phyloP scores from a whole-genome alignment of 164 flowering plant species.

The Euptelea pleiosperma region DNA sequence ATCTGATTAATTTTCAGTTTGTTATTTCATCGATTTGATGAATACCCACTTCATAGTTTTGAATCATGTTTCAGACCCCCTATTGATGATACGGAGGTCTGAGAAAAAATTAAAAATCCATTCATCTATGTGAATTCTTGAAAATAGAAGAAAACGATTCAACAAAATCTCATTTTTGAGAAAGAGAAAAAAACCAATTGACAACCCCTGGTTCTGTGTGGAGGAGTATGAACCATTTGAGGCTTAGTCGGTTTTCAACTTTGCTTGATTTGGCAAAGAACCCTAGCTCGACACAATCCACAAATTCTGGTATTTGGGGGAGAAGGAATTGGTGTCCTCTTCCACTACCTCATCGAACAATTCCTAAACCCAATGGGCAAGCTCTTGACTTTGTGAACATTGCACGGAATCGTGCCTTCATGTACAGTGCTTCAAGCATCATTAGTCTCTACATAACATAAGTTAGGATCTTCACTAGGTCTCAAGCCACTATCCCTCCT shows the following conservation, averaged over 20 bases:
- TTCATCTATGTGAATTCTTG: neutral
- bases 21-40: conserved; percentile 4
- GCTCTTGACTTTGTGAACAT: conserved; percentile 81
- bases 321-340: conserved; percentile 33
- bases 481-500: no score
- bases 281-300: conserved; percentile 14
- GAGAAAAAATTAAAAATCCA: neutral
- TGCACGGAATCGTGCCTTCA: conserved; percentile 75
- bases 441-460: no score
- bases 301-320: conserved; percentile 7
- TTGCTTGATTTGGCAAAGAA: conserved; percentile 9
- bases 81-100: neutral
- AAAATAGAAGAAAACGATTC: neutral
- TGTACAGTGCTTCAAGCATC: no score
- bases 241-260: conserved; percentile 23
- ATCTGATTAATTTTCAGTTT: neutral
- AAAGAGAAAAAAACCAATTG: neutral
- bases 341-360: conserved; percentile 66
- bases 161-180: neutral
- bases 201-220: no score
- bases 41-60: neutral
- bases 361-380: conserved; percentile 72
- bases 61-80: neutral
- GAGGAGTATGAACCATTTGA: conserved; percentile 5
- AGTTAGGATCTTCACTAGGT: no score